A percentile compares a stretch with the other conserved stretches of the same genome.
phyloP scores from a whole-genome alignment of 1,284 basidiomycete species.

The Tylopilus orsonianus region DNA sequence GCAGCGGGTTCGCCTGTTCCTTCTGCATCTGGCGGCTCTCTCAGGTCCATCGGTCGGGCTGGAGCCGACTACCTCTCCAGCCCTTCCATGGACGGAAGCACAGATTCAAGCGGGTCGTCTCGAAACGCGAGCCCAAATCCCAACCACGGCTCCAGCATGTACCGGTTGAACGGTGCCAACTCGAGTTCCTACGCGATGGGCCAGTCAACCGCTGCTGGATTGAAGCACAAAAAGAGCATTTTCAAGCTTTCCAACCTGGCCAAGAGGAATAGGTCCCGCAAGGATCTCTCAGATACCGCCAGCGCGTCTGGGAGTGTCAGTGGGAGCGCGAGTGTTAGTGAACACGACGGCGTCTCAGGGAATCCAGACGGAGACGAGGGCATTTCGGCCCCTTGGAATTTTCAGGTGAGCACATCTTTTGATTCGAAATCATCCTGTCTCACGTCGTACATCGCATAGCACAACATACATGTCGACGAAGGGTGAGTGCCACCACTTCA shows the following conservation, averaged over 20 bases:
- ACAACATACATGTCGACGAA: constrained; percentile 79
- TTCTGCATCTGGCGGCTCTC: constrained; percentile 34
- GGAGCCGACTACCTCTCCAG: constrained; percentile 15
- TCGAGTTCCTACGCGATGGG: constrained; percentile 17
- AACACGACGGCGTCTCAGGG: constrained; percentile 9
- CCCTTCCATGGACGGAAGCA: constrained; percentile 33
- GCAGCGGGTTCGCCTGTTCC: constrained; percentile 19
- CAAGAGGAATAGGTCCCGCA: constrained; percentile 39
- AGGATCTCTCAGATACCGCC: constrained; percentile 29
- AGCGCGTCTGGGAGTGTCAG: constrained; percentile 13
- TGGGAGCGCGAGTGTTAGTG: constrained; percentile 17
- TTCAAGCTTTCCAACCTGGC: constrained; percentile 29
- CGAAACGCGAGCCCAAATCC: constrained; percentile 9
- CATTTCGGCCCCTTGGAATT: constrained; percentile 72
- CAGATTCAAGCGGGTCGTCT: constrained; percentile 29
- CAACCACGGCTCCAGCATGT: constrained; percentile 15
- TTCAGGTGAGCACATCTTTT: constrained; percentile 51
- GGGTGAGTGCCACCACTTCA: constrained; percentile 42
- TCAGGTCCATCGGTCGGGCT: constrained; percentile 21
- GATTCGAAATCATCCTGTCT: not conserved
- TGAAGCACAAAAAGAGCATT: constrained; percentile 27
- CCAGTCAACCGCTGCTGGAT: constrained; percentile 3
- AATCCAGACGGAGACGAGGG: constrained; percentile 53
- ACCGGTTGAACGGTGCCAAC: constrained; percentile 15
- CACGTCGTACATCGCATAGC: constrained; percentile 40